phyloP scores from a whole-genome alignment of 1,284 basidiomycete species.

The Malassezia caprae region DNA sequence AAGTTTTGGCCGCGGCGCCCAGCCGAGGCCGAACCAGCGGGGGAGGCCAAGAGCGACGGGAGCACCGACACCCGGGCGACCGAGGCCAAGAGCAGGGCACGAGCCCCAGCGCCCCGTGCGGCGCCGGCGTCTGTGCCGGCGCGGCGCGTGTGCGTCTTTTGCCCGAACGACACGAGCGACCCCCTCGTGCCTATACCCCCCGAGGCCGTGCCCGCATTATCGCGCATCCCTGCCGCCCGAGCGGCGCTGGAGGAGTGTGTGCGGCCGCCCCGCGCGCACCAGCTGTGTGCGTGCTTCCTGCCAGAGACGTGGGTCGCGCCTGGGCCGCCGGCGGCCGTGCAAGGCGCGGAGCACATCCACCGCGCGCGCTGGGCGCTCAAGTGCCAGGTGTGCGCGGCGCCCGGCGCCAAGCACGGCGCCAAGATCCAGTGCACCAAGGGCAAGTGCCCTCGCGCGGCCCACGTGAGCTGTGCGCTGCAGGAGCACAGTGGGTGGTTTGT shows the following conservation, averaged over 20 bases:
- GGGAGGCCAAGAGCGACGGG: too few species aligned
- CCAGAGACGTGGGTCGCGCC: constrained; percentile 41
- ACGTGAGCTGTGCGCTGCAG: constrained; percentile 69
- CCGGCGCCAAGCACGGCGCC: constrained; percentile 67
- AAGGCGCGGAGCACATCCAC: constrained; percentile 33
- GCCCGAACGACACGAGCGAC: constrained; percentile 32
- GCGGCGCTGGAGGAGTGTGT: not conserved
- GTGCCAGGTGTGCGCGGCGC: constrained; percentile 66
- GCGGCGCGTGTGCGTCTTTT: constrained; percentile 45
- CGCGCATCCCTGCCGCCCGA: not conserved
- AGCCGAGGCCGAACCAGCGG: too few species aligned
- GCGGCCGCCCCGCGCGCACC: constrained; percentile 31
- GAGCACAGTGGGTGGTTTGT: constrained; percentile 40
- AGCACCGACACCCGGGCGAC: too few species aligned
- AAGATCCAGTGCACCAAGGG: constrained; percentile 89
- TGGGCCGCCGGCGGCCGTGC: constrained; percentile 24
- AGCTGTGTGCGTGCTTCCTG: constrained; percentile 39
- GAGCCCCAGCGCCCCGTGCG: not conserved
- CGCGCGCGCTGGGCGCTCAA: constrained; percentile 52
- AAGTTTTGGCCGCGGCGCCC: constrained; percentile 17
- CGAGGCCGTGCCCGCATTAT: constrained; percentile 8
- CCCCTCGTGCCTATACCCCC: constrained; percentile 27
- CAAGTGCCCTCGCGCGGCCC: constrained; percentile 83
- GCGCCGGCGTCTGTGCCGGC: not conserved
- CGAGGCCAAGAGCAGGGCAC: too few species aligned